A percentile compares a stretch with the other conserved stretches of the same genome.
Conservation (phyloP, 2,329 filamentous ascomycete species). For the Aspergillus chevalieri region DNA sequence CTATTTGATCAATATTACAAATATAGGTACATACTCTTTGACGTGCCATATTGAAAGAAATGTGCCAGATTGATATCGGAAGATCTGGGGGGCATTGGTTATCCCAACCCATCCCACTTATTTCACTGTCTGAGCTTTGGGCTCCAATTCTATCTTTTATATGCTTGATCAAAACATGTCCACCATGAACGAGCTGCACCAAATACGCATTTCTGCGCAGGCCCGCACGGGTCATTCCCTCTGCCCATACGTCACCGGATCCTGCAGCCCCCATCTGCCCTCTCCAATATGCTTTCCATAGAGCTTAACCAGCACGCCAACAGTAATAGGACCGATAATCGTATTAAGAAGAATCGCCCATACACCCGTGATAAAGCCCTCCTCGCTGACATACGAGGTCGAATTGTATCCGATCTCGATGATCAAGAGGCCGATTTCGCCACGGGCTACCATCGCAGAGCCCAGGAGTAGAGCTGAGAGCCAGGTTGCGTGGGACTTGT, state of each 20-base stretch:
- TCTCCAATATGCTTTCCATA: constrained; percentile 8
- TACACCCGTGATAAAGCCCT: constrained; percentile 21
- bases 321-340: constrained; percentile 23
- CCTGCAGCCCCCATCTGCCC: constrained; percentile 19
- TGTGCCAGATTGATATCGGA: too few species aligned
- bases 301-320: constrained; percentile 21
- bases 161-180: too few species aligned
- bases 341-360: constrained; percentile 31
- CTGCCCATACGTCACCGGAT: neutral
- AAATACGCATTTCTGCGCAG: too few species aligned
- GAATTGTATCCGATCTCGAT: constrained; percentile 28
- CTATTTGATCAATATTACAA: too few species aligned
- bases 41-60: too few species aligned
- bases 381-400: constrained; percentile 36
- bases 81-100: too few species aligned
- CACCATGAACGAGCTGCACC: too few species aligned
- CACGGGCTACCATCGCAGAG: constrained; percentile 28
- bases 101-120: too few species aligned
- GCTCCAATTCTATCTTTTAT: too few species aligned
- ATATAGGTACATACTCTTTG: too few species aligned
- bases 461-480: constrained; percentile 22
- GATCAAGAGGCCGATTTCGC: constrained; percentile 28
- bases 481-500: constrained; percentile 4
- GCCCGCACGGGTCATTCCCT: neutral
- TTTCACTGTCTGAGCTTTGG: too few species aligned